phyloP scores from a whole-genome alignment of 2,329 filamentous ascomycete genomes.

The Bertia moriformis region DNA sequence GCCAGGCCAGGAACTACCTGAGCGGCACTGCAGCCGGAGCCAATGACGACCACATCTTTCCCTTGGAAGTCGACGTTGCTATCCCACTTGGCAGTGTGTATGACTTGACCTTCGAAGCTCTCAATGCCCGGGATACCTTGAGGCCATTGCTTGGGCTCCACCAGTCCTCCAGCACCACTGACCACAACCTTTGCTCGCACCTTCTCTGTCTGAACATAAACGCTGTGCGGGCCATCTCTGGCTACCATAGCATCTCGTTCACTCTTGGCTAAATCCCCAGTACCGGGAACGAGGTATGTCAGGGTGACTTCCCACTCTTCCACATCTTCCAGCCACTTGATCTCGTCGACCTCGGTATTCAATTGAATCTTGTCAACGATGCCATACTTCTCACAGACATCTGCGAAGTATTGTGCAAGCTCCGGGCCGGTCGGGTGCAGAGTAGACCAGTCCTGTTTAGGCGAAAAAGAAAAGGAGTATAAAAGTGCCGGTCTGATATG shows the following conservation, averaged over 20 bases:
- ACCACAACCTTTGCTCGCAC: slow-evolving; percentile 37
- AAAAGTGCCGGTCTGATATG: slow-evolving; percentile 31
- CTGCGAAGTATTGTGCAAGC: slow-evolving; percentile 32
- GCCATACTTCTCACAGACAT: slow-evolving; percentile 33
- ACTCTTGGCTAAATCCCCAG: slow-evolving; percentile 32
- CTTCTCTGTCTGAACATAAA: slow-evolving; percentile 32
- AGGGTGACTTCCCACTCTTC: slow-evolving; percentile 38
- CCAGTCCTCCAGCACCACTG: slow-evolving; percentile 36
- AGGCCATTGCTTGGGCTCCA: slow-evolving; percentile 35
- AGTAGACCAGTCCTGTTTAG: slow-evolving; percentile 32
- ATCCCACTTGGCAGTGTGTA: slow-evolving; percentile 42
- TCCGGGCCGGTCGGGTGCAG: slow-evolving; percentile 31
- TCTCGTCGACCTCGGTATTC: slow-evolving; percentile 37
- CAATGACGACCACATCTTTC: slow-evolving; percentile 41
- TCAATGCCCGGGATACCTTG: slow-evolving; percentile 33
- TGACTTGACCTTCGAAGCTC: slow-evolving; percentile 34
- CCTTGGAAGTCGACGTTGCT: slow-evolving; percentile 31
- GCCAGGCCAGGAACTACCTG: slow-evolving; percentile 37
- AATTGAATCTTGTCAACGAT: slow-evolving; percentile 41
- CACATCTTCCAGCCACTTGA: slow-evolving; percentile 34
- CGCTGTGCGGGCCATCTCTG: slow-evolving; percentile 25
- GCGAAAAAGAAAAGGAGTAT: slow-evolving; percentile 40
- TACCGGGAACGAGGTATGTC: slow-evolving; percentile 30
- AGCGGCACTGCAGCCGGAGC: slow-evolving; percentile 40
- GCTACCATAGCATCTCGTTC: slow-evolving; percentile 26